Conservation (phyloP, 768 basidiomycete species). For the Dioszegia crocea region DNA sequence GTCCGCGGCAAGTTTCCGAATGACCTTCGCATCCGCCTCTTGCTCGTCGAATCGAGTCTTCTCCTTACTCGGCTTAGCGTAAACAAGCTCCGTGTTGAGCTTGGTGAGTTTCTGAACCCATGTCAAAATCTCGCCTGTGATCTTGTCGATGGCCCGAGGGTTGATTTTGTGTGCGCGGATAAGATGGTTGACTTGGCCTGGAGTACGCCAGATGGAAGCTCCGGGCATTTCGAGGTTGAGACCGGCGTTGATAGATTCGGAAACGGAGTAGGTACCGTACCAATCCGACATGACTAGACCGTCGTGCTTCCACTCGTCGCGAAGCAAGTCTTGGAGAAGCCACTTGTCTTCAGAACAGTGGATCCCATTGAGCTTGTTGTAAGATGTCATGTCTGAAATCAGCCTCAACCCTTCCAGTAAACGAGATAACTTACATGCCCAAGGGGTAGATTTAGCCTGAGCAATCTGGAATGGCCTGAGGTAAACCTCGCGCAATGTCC, state of each 20-base stretch:
- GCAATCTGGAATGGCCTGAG: slow-evolving; percentile 58
- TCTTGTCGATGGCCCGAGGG: slow-evolving; percentile 38
- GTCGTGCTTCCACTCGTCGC: slow-evolving; percentile 64
- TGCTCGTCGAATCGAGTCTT: slow-evolving; percentile 12
- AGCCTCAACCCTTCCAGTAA: not conserved
- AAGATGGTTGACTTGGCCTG: slow-evolving; percentile 15
- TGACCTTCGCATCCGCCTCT: slow-evolving; percentile 58
- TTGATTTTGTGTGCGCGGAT: slow-evolving; percentile 54
- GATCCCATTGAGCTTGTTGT: slow-evolving; percentile 61
- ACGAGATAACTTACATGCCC: slow-evolving; percentile 4
- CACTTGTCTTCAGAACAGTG: slow-evolving; percentile 60
- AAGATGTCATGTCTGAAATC: slow-evolving; percentile 49
- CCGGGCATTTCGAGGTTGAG: slow-evolving; percentile 53
- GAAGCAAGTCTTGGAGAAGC: slow-evolving; percentile 57
- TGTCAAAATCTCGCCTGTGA: slow-evolving; percentile 61
- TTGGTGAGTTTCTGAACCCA: slow-evolving; percentile 67
- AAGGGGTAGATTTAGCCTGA: slow-evolving; percentile 47
- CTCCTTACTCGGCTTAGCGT: slow-evolving; percentile 30
- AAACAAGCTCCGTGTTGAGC: slow-evolving; percentile 65
- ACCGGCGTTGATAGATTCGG: slow-evolving; percentile 59
- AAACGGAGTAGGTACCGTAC: slow-evolving; percentile 55
- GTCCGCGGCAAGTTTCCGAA: slow-evolving; percentile 60
- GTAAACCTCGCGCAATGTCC: slow-evolving; percentile 69
- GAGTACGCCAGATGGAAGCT: slow-evolving; percentile 17
- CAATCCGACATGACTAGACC: slow-evolving; percentile 64